Evolutionary conservation across 805 yeast species (phyloP).

Genomic region (Cyberlindnera euphorbiae): DNA sequence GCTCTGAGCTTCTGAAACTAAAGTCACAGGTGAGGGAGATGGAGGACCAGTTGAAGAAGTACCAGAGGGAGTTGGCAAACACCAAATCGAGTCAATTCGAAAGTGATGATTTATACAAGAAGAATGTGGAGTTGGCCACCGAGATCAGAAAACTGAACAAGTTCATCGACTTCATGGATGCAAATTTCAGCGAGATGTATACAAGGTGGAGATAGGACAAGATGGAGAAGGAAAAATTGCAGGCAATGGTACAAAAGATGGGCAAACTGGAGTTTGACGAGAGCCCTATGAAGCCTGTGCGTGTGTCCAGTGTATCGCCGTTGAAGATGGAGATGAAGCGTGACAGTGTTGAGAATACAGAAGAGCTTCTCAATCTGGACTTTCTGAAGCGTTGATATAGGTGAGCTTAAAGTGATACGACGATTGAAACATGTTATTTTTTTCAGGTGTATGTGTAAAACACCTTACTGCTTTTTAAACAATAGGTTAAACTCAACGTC

Average conservation of each 20-base stretch:
- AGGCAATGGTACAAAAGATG: conserved; percentile 5
- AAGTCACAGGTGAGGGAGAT: conserved; percentile 7
- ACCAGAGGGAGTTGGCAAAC: conserved; percentile 4
- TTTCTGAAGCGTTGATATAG: too few species aligned
- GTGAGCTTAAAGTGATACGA: too few species aligned
- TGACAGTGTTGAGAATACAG: conserved; percentile 7
- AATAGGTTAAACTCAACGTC: conserved; percentile 34
- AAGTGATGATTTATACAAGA: conserved; percentile 6
- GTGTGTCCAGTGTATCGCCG: not conserved
- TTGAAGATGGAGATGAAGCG: too few species aligned
- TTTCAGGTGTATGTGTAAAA: too few species aligned
- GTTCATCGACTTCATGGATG: conserved; percentile 19
- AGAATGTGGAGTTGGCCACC: conserved; percentile 7
- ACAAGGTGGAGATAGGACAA: conserved; percentile 12
- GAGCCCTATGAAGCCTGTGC: not conserved
- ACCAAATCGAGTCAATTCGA: not conserved
- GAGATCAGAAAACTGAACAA: conserved; percentile 18
- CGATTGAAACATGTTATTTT: too few species aligned
- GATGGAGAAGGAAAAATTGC: conserved; percentile 14
- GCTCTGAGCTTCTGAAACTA: conserved; percentile 2
- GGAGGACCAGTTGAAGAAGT: conserved; percentile 8
- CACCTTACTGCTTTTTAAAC: conserved; percentile 2
- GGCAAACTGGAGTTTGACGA: not conserved
- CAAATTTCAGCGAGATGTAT: conserved; percentile 14
- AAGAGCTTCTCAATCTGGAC: conserved; percentile 11